These are phyloP conservation scores for Puccinia triticina DNA, from an alignment of 1,284 basidiomycete genomes.

Conservation along the genomic window DNA sequence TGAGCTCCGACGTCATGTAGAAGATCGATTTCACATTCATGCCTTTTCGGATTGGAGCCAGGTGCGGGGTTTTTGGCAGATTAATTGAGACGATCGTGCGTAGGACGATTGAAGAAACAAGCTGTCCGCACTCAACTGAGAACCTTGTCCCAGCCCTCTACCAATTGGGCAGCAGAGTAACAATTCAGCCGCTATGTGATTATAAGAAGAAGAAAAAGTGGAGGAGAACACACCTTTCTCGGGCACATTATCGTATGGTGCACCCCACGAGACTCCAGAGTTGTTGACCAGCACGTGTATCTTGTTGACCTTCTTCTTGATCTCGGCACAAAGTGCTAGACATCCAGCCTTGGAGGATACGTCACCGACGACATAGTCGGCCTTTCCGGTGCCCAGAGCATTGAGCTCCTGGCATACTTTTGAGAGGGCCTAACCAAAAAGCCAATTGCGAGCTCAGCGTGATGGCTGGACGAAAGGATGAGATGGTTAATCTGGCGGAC, in stretches of 20 bases:
- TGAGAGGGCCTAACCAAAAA: conserved; percentile 23
- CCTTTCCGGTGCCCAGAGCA: conserved; percentile 37
- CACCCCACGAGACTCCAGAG: conserved; percentile 52
- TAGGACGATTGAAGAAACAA: conserved; percentile 8
- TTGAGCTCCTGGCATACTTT: conserved; percentile 48
- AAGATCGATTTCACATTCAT: conserved; percentile 52
- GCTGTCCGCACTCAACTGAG: conserved; percentile 21
- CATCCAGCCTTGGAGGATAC: conserved; percentile 51
- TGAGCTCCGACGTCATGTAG: conserved; percentile 50
- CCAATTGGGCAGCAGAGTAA: background rate
- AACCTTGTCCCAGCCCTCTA: conserved; percentile 50
- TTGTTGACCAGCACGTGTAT: conserved; percentile 52
- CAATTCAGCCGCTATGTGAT: background rate
- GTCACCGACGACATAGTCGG: conserved; percentile 45
- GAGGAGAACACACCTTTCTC: conserved; percentile 35
- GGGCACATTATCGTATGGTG: conserved; percentile 48
- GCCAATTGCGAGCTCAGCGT: background rate
- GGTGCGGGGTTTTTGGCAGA: background rate
- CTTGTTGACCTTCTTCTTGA: conserved; percentile 48
- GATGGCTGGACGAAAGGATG: background rate
- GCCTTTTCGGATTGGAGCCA: conserved; percentile 9
- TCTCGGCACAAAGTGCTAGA: conserved; percentile 42
- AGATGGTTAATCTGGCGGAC: conserved; percentile 7
- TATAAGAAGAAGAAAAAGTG: background rate
- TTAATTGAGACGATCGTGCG: background rate